Percentiles rank a stretch among this genome's conserved stretches.
These are phyloP conservation scores for Coniferiporia sulphurascens DNA, from an alignment of 1,284 basidiomycete species.

Conservation along the genomic window DNA sequence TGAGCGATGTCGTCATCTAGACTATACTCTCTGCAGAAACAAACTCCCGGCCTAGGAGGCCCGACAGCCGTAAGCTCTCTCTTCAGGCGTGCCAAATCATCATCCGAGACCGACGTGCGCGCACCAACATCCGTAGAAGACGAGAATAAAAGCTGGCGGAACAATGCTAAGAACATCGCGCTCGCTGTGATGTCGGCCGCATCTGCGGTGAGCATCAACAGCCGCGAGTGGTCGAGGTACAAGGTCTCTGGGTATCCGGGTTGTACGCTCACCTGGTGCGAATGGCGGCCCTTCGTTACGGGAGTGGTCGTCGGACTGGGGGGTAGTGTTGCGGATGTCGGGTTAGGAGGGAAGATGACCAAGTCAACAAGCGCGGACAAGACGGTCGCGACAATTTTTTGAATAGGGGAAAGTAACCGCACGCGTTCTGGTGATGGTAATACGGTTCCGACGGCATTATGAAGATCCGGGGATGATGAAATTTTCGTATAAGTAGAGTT, in stretches of 20 bases:
- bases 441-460: not conserved
- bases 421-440: not conserved
- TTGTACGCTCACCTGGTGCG: slow-evolving; percentile 28
- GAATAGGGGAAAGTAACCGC: slow-evolving; percentile 18
- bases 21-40: slow-evolving; percentile 35
- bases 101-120: slow-evolving; percentile 34
- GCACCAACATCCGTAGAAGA: slow-evolving; percentile 26
- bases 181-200: slow-evolving; percentile 71
- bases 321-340: slow-evolving; percentile 28
- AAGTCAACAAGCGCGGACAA: slow-evolving; percentile 67
- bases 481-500: slow-evolving; percentile 37
- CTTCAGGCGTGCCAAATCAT: slow-evolving; percentile 59
- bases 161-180: slow-evolving; percentile 79
- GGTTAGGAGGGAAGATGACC: slow-evolving; percentile 55
- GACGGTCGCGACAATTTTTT: slow-evolving; percentile 38
- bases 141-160: slow-evolving; percentile 66
- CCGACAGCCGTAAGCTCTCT: slow-evolving; percentile 75
- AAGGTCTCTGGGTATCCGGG: slow-evolving; percentile 74
- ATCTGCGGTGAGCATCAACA: slow-evolving; percentile 67
- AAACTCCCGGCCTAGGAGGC: slow-evolving; percentile 52
- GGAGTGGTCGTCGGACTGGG: slow-evolving; percentile 27
- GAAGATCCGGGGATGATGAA: slow-evolving; percentile 24
- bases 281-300: slow-evolving; percentile 29
- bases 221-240: slow-evolving; percentile 75
- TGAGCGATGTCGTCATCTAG: slow-evolving; percentile 19